These are phyloP conservation scores for Zalaria obscura DNA, from an alignment of 2,329 filamentous ascomycete species.

Conservation along the genomic window DNA sequence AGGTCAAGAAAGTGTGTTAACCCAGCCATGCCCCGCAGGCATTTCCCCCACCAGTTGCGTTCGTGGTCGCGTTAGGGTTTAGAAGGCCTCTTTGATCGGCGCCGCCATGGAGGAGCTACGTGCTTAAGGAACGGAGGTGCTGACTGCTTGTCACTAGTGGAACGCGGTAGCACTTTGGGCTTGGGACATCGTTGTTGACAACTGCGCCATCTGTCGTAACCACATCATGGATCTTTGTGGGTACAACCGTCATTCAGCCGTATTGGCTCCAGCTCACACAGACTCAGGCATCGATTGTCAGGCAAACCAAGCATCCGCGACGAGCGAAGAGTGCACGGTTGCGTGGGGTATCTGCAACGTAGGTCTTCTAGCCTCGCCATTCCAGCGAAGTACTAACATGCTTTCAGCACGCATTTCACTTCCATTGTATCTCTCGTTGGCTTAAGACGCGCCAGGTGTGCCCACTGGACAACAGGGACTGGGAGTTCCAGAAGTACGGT, in stretches of 20 bases:
- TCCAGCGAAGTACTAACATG: slow-evolving; percentile 20
- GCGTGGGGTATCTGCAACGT: slow-evolving; percentile 99
- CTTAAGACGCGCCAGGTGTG: slow-evolving; percentile 98
- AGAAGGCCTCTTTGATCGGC: not conserved
- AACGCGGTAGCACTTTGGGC: slow-evolving; percentile 97
- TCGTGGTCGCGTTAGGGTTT: not conserved
- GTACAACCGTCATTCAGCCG: slow-evolving; percentile 15
- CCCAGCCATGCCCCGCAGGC: not conserved
- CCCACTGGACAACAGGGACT: slow-evolving; percentile 92
- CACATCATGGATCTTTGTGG: slow-evolving; percentile 98
- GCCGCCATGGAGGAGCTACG: not conserved
- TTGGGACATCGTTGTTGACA: slow-evolving; percentile 99
- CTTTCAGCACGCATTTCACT: slow-evolving; percentile 89
- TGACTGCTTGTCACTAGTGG: slow-evolving; percentile 49
- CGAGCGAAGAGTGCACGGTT: slow-evolving; percentile 95
- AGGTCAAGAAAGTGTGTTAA: slow-evolving; percentile 81
- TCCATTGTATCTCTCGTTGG: slow-evolving; percentile 99
- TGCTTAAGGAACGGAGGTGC: slow-evolving; percentile 3
- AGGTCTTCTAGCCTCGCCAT: slow-evolving; percentile 25
- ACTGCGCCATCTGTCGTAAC: slow-evolving; percentile 97
- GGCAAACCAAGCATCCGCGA: slow-evolving; percentile 93
- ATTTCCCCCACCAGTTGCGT: not conserved
- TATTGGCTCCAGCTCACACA: not conserved
- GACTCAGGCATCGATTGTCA: slow-evolving; percentile 82
- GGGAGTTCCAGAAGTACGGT: slow-evolving; percentile 99